Conservation (phyloP, 2,329 filamentous ascomycete species). For the Escovopsis weberi region DNA sequence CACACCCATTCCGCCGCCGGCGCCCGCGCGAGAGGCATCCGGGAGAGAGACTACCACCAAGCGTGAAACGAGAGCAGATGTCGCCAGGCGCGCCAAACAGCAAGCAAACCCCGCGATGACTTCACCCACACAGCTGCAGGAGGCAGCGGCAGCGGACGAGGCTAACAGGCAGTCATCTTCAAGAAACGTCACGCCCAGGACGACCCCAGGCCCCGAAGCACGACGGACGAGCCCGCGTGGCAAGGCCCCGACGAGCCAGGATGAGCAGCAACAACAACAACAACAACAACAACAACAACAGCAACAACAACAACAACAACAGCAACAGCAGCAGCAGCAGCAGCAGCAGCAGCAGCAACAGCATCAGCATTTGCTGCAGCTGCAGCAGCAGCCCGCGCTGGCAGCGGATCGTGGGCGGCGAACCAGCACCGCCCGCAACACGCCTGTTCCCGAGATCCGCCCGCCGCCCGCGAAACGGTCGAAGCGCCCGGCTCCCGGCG, state of each 20-base stretch:
- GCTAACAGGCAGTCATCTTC: conserved; percentile 18
- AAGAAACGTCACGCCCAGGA: conserved; percentile 19
- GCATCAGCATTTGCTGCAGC: too few relatives aligned
- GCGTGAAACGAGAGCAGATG: conserved; percentile 31
- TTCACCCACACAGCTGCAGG: conserved; percentile 10
- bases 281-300: too few relatives aligned
- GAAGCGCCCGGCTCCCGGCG: conserved; percentile 58
- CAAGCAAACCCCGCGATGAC: conserved; percentile 10
- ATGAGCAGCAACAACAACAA: too few relatives aligned
- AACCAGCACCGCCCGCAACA: conserved; percentile 42
- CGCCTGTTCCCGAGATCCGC: conserved; percentile 34
- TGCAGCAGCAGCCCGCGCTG: conserved; percentile 32
- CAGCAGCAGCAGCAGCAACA: too few relatives aligned
- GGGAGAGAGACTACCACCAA: conserved; percentile 19
- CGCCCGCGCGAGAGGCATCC: conserved; percentile 11
- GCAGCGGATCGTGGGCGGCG: conserved; percentile 40
- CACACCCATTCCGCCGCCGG: conserved; percentile 19
- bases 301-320: too few relatives aligned
- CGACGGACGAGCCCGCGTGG: conserved; percentile 39
- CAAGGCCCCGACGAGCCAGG: conserved; percentile 36
- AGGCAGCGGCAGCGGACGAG: conserved; percentile 6
- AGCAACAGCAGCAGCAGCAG: too few relatives aligned
- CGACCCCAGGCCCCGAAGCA: conserved; percentile 21
- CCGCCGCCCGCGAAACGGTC: conserved; percentile 39
- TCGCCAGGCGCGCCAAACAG: conserved; percentile 27